phyloP scores from a whole-genome alignment of 2,329 filamentous ascomycete species.

The Ophiostoma perfectum region DNA sequence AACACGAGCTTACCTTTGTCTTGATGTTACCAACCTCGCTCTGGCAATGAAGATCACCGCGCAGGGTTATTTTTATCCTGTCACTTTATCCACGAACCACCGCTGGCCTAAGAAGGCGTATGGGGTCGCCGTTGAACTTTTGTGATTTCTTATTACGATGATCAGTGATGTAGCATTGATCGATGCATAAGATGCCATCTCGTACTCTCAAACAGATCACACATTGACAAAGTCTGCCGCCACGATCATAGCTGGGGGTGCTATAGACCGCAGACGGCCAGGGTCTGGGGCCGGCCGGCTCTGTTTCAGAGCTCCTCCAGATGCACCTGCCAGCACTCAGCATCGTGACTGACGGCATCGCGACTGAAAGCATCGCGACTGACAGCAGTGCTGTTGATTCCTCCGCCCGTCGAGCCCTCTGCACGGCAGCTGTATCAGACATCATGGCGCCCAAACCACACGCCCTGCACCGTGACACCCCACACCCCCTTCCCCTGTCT shows the following conservation, averaged over 20 bases:
- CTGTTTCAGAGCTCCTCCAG: neutral
- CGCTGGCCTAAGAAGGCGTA: neutral
- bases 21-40: neutral
- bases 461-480: no score
- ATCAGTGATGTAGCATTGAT: neutral
- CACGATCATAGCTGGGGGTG: neutral
- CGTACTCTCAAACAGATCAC: slow-evolving; percentile 11
- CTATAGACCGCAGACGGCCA: neutral
- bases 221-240: neutral
- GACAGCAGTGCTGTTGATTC: no score
- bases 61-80: neutral
- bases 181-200: slow-evolving; percentile 3
- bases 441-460: no score
- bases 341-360: no score
- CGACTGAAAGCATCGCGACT: no score
- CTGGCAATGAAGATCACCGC: neutral
- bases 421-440: no score
- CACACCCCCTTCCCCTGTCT: no score
- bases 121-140: neutral
- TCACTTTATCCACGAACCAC: neutral
- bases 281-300: neutral
- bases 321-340: neutral
- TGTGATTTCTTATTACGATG: neutral
- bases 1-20: slow-evolving; percentile 10
- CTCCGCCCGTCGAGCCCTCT: no score